Percentiles rank a stretch among this genome's conserved stretches.
These are phyloP conservation scores for Lachnellula arida DNA, from an alignment of 2,329 filamentous ascomycete genomes.

Conservation along the genomic window DNA sequence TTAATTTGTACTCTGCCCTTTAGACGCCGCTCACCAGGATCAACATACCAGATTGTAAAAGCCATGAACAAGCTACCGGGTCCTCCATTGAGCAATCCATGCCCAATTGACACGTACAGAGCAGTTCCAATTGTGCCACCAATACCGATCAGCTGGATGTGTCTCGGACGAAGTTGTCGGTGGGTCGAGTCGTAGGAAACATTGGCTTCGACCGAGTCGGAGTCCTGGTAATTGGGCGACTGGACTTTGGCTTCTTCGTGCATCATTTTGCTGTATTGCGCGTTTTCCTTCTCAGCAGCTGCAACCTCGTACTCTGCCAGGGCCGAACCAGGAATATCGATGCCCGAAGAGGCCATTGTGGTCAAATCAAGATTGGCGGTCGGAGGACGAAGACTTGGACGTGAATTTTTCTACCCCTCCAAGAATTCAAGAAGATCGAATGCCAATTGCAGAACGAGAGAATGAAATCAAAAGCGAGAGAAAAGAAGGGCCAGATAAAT, in stretches of 20 bases:
- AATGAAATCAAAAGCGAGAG: too few species aligned
- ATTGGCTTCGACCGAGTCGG: constrained; percentile 9
- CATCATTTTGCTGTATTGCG: constrained; percentile 12
- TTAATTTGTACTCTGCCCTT: too few species aligned
- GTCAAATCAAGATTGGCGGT: not conserved
- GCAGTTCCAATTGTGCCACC: constrained; percentile 62
- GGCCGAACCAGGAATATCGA: constrained; percentile 16
- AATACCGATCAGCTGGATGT: constrained; percentile 44
- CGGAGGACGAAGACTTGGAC: too few species aligned
- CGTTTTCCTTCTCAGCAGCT: constrained; percentile 8
- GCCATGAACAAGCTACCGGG: constrained; percentile 54
- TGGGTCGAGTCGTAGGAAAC: constrained; percentile 28
- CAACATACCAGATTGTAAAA: constrained; percentile 50
- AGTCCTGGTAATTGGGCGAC: constrained; percentile 1
- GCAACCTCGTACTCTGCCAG: constrained; percentile 13
- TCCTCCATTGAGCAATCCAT: constrained; percentile 53
- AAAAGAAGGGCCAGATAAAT: too few species aligned
- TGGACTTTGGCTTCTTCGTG: constrained; percentile 19
- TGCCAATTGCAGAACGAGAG: too few species aligned
- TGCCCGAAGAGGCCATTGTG: constrained; percentile 20
- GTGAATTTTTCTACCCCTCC: too few species aligned
- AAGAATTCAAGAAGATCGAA: too few species aligned
- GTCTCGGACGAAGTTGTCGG: constrained; percentile 37
- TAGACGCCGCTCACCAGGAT: constrained; percentile 32
- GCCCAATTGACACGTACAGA: constrained; percentile 49